Evolutionary conservation across 306 rosid species (phyloP), one percentile per base, ranked within the genome.

Genomic region (Rosa rugosa): DNA sequence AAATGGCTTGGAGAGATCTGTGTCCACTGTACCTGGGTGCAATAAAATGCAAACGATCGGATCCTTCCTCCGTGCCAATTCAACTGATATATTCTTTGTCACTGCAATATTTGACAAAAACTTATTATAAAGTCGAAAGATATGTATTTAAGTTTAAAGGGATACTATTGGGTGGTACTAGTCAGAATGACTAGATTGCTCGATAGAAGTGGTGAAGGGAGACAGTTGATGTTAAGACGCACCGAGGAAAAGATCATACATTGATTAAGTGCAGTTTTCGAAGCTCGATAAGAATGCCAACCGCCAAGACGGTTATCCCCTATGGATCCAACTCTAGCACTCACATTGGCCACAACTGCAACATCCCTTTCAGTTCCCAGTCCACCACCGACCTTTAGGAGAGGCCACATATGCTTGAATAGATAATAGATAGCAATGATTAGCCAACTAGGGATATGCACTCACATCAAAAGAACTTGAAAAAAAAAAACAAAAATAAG

Each of bases 1-100:
- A 89, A 91, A 94, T 68, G 97, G 97, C 90, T 67, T 88, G 22
- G 99, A 94, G 64, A 94, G 95, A 88, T 92, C 97, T 14, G 99
- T 92, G 91, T 94, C 97, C 81, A 94, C 99, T 5, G 99, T 94
- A 76, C 97, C 99, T 22, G 99, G 97, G 79, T 94, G 99, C 90
- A 94, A 80, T 23, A 91, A 80, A 81, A 92, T 87, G 90, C 92
- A 92, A 11, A 72, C 56, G 49, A 92, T 87, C 40, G 97, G 94
- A 82, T 94, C 97, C 86, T 89, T 94, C 86, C 79, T 92, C 73
- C 97, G 75, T 23, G 89, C 93, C 71, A 94, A 86, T 82, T 94
- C 99, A 75, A 88, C 82, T 4, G 99, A 84, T 46, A 88, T 64
- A 11, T 85, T 89, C 89, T 89, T 92, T 6, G 97, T 86, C 78